A percentile compares a stretch with the other conserved stretches of the same genome.
These are phyloP conservation scores for Coprinopsis strossmayeri DNA, from an alignment of 768 basidiomycete genomes.

Conservation along the genomic window DNA sequence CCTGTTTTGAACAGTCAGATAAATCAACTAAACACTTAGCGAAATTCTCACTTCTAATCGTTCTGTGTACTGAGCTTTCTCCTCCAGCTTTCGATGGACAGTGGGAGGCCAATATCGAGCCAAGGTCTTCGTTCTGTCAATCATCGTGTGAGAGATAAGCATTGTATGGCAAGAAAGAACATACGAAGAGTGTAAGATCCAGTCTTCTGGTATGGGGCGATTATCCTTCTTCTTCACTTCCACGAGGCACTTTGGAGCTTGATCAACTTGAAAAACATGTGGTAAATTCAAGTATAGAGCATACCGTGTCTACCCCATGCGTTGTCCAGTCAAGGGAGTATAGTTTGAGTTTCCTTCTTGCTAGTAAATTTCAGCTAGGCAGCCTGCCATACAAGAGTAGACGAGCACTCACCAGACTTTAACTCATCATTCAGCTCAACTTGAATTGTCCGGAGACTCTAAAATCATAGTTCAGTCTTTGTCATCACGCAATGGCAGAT, in stretches of 20 bases:
- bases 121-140: conserved; percentile 57
- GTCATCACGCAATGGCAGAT: too few relatives aligned
- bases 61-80: conserved; percentile 73
- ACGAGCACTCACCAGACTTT: conserved; percentile 42
- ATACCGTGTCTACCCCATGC: conserved; percentile 65
- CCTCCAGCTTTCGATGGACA: conserved; percentile 52
- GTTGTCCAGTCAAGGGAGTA: conserved; percentile 69
- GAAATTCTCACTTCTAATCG: conserved; percentile 38
- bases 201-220: conserved; percentile 44
- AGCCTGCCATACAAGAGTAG: not conserved
- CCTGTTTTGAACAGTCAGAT: conserved; percentile 21
- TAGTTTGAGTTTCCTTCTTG: conserved; percentile 64
- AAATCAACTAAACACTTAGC: not conserved
- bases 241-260: conserved; percentile 56
- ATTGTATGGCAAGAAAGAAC: not conserved
- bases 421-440: conserved; percentile 71
- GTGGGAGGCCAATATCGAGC: conserved; percentile 75
- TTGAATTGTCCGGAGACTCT: conserved; percentile 67
- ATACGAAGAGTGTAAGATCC: conserved; percentile 66
- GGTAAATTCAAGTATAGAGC: conserved; percentile 8
- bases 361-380: conserved; percentile 26
- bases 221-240: conserved; percentile 62
- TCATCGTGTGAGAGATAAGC: not conserved
- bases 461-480: too few relatives aligned
- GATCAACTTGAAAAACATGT: not conserved